These are phyloP conservation scores for Gracilaria vermiculophylla DNA, from an alignment of 23 red algal species.

Conservation along the genomic window DNA sequence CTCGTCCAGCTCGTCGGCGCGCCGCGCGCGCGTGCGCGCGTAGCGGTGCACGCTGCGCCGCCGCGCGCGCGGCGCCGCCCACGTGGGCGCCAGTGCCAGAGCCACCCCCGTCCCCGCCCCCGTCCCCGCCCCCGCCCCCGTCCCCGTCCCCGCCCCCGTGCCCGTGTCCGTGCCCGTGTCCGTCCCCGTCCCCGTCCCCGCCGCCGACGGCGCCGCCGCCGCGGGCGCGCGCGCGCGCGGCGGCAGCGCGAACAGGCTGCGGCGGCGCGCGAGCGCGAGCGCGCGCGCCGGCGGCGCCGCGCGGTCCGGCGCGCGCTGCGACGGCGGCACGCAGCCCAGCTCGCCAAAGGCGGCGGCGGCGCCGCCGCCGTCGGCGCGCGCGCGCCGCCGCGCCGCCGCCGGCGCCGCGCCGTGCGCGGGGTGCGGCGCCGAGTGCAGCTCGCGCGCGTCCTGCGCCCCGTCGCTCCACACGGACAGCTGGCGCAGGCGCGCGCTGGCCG, in stretches of 20 bases:
- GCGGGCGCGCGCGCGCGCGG: neutral
- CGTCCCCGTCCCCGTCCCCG: neutral
- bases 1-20: neutral
- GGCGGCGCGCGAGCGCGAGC: neutral
- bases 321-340: neutral
- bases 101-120: too few species aligned
- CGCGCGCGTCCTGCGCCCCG: neutral
- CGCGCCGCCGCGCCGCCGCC: neutral
- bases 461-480: constrained; percentile 3
- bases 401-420: neutral
- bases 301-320: neutral
- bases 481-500: neutral
- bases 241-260: neutral
- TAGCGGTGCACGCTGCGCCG: neutral
- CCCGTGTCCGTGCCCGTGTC: too few species aligned
- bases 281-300: neutral
- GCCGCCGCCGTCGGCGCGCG: neutral
- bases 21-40: neutral
- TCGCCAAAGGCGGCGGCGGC: neutral
- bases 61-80: neutral
- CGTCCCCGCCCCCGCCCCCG: too few species aligned
- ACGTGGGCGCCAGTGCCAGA: too few species aligned
- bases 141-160: too few species aligned
- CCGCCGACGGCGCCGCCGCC: neutral
- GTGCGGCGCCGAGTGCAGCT: neutral